Evolutionary conservation across 2,329 filamentous ascomycete species (phyloP), one percentile per base, ranked within the genome.

Genomic region (Aspergillus hiratsukae): DNA sequence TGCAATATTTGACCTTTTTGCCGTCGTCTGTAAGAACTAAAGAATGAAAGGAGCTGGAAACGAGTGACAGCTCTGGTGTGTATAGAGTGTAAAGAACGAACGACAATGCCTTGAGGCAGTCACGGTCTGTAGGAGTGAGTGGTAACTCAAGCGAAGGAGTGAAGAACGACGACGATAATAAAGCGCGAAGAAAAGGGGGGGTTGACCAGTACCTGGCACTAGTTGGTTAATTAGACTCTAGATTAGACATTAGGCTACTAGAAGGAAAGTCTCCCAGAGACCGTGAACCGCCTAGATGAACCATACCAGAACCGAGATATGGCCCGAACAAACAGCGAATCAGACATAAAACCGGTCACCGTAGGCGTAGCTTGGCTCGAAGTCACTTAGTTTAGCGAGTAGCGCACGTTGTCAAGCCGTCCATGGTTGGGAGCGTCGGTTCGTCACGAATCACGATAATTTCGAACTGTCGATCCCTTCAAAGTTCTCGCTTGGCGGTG

Each of bases 31-130:
- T 37, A 37, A 52, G 48, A 41, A 7, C 40, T 23, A 69, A 67
- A 62, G 69, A 72, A 60, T 61, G 70, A 66, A 68, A 69, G 64
- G 63, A 65, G 66, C 66, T 66, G 63, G 59, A 65, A 71, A 70
- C 51, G 67, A 71, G 63, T 62, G 66, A 67, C 68, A 69, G 69
- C 67, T 64, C 66, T 66, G 65, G 65, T 69, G 49, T 55, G 51
- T 17, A 55, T 46, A 52, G 51, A 48, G 58, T 53, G 48, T 10
- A 46, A 57, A 49, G 59, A 67, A 65, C 51, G 60, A 68, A 59
- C 58, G 61, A 62, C 60, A 62, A 60, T 63, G 62, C 57, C 64
- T 58, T 27, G 52, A 54, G 48, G 49, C 29, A 51, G 29, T 55
- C 48, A 28, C 49, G 31, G 28, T n/a, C 28, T 35, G 29, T 17